Evolutionary conservation across 148 eudicot species (phyloP).

Genomic region (Chenopodium suecicum): DNA sequence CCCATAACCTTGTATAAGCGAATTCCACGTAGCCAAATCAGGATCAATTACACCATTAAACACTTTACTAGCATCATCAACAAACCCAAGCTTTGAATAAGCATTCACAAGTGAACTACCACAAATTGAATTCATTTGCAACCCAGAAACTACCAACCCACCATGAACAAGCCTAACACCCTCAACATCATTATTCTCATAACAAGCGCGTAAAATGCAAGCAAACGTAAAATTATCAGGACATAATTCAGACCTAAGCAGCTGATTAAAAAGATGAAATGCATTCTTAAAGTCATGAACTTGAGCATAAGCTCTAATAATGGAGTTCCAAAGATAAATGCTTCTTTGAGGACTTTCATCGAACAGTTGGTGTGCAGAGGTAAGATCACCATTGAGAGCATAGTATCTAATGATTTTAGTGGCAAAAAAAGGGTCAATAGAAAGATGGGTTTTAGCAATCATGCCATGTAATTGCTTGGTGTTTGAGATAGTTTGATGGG

Average conservation of each 20-base stretch:
- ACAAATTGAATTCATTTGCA: constrained; percentile 52
- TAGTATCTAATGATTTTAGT: constrained; percentile 62
- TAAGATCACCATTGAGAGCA: constrained; percentile 50
- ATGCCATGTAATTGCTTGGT: constrained; percentile 66
- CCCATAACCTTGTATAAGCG: constrained; percentile 66
- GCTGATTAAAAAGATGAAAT: constrained; percentile 45
- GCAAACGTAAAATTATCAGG: constrained; percentile 86
- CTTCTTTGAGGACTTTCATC: constrained; percentile 59
- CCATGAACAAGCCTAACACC: constrained; percentile 54
- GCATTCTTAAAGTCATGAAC: constrained; percentile 40
- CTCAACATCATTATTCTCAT: constrained; percentile 38
- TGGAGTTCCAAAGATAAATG: constrained; percentile 78
- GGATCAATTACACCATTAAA: constrained; percentile 46
- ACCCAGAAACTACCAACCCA: constrained; percentile 49
- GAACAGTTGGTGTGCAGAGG: constrained; percentile 66
- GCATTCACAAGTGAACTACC: constrained; percentile 67
- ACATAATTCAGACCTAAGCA: constrained; percentile 48
- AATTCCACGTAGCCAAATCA: constrained; percentile 72
- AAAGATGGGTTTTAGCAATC: constrained; percentile 56
- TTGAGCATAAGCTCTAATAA: constrained; percentile 71
- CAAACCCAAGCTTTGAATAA: constrained; percentile 58
- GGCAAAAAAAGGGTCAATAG: constrained; percentile 73
- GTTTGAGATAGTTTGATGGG: constrained; percentile 45
- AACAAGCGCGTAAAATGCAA: constrained; percentile 62
- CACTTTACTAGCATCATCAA: constrained; percentile 54